phyloP scores from a whole-genome alignment of 352 stramenopile genomes.

The Phytophthora syringae region DNA sequence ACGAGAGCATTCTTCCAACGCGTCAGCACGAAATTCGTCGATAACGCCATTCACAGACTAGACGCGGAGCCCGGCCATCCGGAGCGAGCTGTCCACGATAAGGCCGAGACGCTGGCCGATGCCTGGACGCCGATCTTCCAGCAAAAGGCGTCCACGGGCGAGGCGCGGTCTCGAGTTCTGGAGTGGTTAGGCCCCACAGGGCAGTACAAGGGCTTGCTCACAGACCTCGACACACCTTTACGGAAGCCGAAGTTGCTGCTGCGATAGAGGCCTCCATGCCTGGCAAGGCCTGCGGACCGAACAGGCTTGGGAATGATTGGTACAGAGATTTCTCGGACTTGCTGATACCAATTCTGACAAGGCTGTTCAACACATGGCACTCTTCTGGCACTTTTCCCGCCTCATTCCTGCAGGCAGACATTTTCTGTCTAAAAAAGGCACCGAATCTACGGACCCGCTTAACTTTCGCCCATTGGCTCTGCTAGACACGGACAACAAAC shows the following conservation, averaged over 20 bases:
- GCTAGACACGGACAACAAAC: too few relatives aligned
- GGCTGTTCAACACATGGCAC: neutral
- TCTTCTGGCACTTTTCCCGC: neutral
- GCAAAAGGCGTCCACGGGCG: neutral
- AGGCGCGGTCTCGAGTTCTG: neutral
- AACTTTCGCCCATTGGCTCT: too few relatives aligned
- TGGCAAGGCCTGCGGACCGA: neutral
- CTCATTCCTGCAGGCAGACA: too few relatives aligned
- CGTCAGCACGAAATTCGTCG: neutral
- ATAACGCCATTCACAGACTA: neutral
- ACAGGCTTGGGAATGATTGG: neutral
- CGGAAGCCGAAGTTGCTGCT: neutral
- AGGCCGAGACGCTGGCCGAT: slow-evolving; percentile 1
- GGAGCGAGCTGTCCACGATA: neutral
- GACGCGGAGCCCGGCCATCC: neutral
- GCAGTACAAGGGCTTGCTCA: neutral
- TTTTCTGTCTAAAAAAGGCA: too few relatives aligned
- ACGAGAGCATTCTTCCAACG: neutral
- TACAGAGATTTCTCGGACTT: neutral
- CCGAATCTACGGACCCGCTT: too few relatives aligned
- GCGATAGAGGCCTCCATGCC: neutral
- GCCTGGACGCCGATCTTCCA: slow-evolving; percentile 3
- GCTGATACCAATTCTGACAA: neutral
- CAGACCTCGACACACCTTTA: neutral
- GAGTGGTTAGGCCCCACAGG: neutral